Conservation (phyloP, 1,139 yeast species). For the Pichia sp. region DNA sequence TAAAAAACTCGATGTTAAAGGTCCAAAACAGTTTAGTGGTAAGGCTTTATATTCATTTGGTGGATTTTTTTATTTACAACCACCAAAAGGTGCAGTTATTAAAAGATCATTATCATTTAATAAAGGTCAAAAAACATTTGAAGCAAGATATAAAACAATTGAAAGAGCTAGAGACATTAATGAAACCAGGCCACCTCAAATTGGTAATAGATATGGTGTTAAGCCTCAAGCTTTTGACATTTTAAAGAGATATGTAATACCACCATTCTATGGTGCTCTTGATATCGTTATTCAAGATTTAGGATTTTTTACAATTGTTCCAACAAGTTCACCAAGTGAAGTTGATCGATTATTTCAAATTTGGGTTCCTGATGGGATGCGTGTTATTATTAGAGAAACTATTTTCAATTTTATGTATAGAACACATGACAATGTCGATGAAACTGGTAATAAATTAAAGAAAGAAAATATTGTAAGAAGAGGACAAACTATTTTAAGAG, state of each 20-base stretch:
- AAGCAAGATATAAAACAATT: slow-evolving; percentile 30
- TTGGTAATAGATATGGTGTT: slow-evolving; percentile 34
- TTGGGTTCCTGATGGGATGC: slow-evolving; percentile 44
- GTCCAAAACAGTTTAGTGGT: slow-evolving; percentile 23
- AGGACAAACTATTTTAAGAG: slow-evolving; percentile 13
- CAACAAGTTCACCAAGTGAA: slow-evolving; percentile 34
- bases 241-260: slow-evolving; percentile 45
- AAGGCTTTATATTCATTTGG: slow-evolving; percentile 41
- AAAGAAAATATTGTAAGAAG: slow-evolving; percentile 14
- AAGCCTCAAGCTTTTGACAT: slow-evolving; percentile 30
- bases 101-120: slow-evolving; percentile 31
- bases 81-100: slow-evolving; percentile 41
- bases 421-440: slow-evolving; percentile 15
- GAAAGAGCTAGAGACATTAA: slow-evolving; percentile 27
- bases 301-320: slow-evolving; percentile 59
- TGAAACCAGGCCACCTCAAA: slow-evolving; percentile 18
- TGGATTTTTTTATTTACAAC: slow-evolving; percentile 51
- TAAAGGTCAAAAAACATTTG: slow-evolving; percentile 34
- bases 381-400: slow-evolving; percentile 38
- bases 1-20: slow-evolving; percentile 12
- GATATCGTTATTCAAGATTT: slow-evolving; percentile 65
- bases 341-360: slow-evolving; percentile 44
- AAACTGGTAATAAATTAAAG: slow-evolving; percentile 16
- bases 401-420: slow-evolving; percentile 30
- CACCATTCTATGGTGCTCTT: slow-evolving; percentile 63